phyloP scores from a whole-genome alignment of 306 rosid genomes.

The Lablab purpureus region DNA sequence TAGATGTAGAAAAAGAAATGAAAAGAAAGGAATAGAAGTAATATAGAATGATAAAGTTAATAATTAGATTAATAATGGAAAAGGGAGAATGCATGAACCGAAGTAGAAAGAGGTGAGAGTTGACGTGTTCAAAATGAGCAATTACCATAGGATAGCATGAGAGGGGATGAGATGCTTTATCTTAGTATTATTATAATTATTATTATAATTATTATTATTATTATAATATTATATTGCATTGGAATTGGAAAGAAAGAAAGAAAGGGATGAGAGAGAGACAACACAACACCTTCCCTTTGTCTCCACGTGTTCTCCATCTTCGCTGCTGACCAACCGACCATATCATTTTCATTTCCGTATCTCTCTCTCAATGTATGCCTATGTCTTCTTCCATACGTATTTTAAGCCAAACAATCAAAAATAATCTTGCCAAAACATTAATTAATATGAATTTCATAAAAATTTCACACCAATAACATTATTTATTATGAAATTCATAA shows the following conservation, averaged over 20 bases:
- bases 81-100: slow-evolving; percentile 41
- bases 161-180: too few relatives aligned
- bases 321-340: slow-evolving; percentile 55
- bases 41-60: too few relatives aligned
- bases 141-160: too few relatives aligned
- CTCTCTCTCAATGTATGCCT: background rate
- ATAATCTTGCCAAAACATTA: background rate
- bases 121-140: slow-evolving; percentile 43
- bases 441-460: too few relatives aligned
- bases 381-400: background rate
- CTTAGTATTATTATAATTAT: too few relatives aligned
- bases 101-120: slow-evolving; percentile 1
- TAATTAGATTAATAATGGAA: background rate
- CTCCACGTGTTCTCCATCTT: slow-evolving; percentile 58
- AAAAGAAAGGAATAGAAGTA: too few relatives aligned
- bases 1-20: too few relatives aligned
- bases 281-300: background rate
- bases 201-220: too few relatives aligned
- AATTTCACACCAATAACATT: too few relatives aligned
- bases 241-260: too few relatives aligned
- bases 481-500: too few relatives aligned
- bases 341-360: slow-evolving; percentile 38
- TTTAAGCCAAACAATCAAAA: background rate
- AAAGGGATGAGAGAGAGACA: slow-evolving; percentile 23
- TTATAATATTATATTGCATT: too few relatives aligned